Base-by-base conservation (phyloP, 106 monocot species). In the Dendrobium nobile region DNA sequence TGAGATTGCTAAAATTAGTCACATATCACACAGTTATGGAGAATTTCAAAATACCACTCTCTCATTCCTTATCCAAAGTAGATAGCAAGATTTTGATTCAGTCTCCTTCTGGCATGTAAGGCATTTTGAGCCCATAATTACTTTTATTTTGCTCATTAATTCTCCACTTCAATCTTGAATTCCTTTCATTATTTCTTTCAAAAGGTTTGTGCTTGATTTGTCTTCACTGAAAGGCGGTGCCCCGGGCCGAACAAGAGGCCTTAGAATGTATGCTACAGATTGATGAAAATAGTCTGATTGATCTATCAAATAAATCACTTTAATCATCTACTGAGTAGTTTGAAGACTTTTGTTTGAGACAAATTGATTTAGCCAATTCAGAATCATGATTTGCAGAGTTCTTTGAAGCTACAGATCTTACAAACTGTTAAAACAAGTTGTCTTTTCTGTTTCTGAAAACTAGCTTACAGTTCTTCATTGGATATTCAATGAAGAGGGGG, bases 221-320 rank as follows among this genome's bases (percentile, higher is more conserved):
- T 88, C 87, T 2, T 88, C 80, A 2, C 78, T 96, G 10, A 81
- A 85, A 80, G 96, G 93, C 72, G 95, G 91, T n/a, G 93, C 96
- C 44, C 91, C 91, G 24, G 88, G 89, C 4, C 78, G 88, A 43
- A 91, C 95, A 74, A 91, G 91, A 79, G 93, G 95, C 9, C 65
- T 96, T 37, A 37, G 1, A 58, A 59, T 73, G 73, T 84, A 77
- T 11, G 18, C 18, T 55, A 11, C 54, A 11, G 10, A 55, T 11
- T 55, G 17, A 18, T 18, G 54, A n/a, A 17, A 6, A 5, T n/a
- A 19, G 58, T 4, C 58, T 58, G 58, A 58, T 58, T 58, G 58
- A 58, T 37, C 2, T 58, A 58, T 19, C n/a, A 45, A 45, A 45
- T 0, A 45, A 45, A 45, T 45, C 45, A 9, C 9, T 45, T 45